These are phyloP conservation scores for Garcia nutans DNA, from an alignment of 345 rosid species.

Conservation along the genomic window DNA sequence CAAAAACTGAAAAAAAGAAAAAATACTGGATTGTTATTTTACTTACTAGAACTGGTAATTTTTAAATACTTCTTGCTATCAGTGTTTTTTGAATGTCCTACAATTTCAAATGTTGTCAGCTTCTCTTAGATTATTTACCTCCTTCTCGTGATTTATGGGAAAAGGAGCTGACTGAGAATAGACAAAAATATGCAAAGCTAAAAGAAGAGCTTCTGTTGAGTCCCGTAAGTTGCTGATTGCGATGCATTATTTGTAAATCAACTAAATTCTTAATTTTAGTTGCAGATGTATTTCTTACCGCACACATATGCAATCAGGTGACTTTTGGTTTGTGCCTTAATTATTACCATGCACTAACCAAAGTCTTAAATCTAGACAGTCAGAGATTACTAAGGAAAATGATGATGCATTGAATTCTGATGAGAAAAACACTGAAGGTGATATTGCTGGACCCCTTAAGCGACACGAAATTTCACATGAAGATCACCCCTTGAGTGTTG, in stretches of 20 bases:
- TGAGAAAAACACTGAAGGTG: slow-evolving; percentile 34
- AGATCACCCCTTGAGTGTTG: slow-evolving; percentile 70
- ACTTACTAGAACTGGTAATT: background rate
- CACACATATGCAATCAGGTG: background rate
- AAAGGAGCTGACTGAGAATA: slow-evolving; percentile 53
- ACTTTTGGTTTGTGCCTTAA: slow-evolving; percentile 14
- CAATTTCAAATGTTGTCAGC: slow-evolving; percentile 32
- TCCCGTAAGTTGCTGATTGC: slow-evolving; percentile 56
- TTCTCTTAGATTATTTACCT: slow-evolving; percentile 64
- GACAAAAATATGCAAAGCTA: slow-evolving; percentile 53
- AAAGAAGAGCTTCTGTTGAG: slow-evolving; percentile 62
- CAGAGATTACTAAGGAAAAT: slow-evolving; percentile 36
- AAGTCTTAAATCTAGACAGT: slow-evolving; percentile 56
- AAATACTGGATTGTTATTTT: background rate
- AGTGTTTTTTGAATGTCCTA: slow-evolving; percentile 8
- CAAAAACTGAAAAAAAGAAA: background rate
- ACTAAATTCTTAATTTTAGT: background rate
- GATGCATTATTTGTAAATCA: background rate
- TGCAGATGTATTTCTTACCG: slow-evolving; percentile 12
- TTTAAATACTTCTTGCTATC: background rate
- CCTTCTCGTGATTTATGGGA: slow-evolving; percentile 61
- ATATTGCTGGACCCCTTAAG: slow-evolving; percentile 51
- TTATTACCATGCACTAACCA: slow-evolving; percentile 26
- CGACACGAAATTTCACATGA: slow-evolving; percentile 58
- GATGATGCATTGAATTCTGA: slow-evolving; percentile 27